Conservation (phyloP, 495 filamentous ascomycete species). For the Trichoderma gamsii region DNA sequence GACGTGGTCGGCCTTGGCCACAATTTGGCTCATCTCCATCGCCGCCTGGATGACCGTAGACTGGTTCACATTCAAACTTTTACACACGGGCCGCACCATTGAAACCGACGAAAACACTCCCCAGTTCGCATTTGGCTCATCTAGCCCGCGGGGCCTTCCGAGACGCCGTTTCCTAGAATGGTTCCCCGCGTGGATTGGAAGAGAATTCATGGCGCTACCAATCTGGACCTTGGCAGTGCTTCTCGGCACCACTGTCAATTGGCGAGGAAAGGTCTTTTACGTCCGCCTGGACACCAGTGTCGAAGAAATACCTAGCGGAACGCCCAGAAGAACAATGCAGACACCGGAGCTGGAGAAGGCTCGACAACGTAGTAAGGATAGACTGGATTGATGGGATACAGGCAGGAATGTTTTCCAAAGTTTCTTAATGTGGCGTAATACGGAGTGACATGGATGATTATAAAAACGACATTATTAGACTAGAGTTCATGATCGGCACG, state of each 20-base stretch:
- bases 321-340: background rate
- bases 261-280: constrained; percentile 77
- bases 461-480: background rate
- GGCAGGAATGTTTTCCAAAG: background rate
- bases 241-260: constrained; percentile 75
- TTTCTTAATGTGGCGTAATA: background rate
- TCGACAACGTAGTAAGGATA: background rate
- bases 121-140: constrained; percentile 54
- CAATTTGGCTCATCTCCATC: constrained; percentile 62
- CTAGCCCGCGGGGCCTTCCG: constrained; percentile 29
- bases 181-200: constrained; percentile 76
- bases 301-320: constrained; percentile 30
- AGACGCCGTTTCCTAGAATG: constrained; percentile 60
- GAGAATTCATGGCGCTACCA: constrained; percentile 74
- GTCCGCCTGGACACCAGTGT: constrained; percentile 84
- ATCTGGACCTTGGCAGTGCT: constrained; percentile 85
- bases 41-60: constrained; percentile 68
- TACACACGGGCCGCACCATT: constrained; percentile 66
- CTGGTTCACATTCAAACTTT: constrained; percentile 60
- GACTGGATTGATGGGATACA: background rate
- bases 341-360: constrained; percentile 9
- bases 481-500: background rate
- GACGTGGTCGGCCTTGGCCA: constrained; percentile 63
- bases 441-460: background rate
- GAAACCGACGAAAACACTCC: constrained; percentile 69